These are phyloP conservation scores for Asterophora lycoperdoides DNA, from an alignment of 768 basidiomycete species.

Conservation along the genomic window DNA sequence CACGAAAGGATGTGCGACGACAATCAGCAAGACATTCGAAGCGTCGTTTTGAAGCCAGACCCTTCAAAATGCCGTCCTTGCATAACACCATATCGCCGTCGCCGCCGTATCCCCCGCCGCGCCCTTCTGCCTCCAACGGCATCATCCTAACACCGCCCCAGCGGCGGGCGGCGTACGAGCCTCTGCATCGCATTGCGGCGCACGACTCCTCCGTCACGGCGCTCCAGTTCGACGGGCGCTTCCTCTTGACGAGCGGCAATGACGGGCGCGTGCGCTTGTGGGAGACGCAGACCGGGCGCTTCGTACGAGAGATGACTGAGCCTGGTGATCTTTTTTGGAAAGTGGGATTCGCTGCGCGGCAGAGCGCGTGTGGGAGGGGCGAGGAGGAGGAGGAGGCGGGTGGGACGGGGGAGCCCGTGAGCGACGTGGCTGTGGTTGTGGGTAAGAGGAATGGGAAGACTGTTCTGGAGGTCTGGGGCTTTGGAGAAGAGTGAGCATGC, in stretches of 20 bases:
- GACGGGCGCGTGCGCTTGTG: slow-evolving; percentile 79
- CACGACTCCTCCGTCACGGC: slow-evolving; percentile 87
- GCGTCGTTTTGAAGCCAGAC: too few relatives aligned
- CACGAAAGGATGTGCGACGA: too few relatives aligned
- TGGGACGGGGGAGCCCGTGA: neutral
- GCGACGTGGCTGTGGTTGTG: slow-evolving; percentile 67
- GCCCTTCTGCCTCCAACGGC: too few relatives aligned
- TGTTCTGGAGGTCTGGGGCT: slow-evolving; percentile 84
- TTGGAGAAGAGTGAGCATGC: slow-evolving; percentile 26
- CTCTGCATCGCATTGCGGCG: slow-evolving; percentile 69
- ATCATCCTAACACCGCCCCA: neutral
- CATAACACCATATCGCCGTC: too few relatives aligned
- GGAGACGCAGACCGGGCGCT: slow-evolving; percentile 58
- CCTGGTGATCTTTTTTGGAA: slow-evolving; percentile 61
- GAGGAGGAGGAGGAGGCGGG: slow-evolving; percentile 12
- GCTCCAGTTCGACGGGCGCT: slow-evolving; percentile 82
- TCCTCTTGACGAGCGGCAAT: slow-evolving; percentile 81
- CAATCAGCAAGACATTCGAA: too few relatives aligned
- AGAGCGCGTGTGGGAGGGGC: slow-evolving; percentile 1
- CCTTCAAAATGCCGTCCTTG: too few relatives aligned
- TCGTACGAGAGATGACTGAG: slow-evolving; percentile 75
- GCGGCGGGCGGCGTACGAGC: slow-evolving; percentile 25
- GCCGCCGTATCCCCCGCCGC: too few relatives aligned
- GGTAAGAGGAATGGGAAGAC: slow-evolving; percentile 79
- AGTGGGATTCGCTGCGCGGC: slow-evolving; percentile 49